phyloP scores from a whole-genome alignment of 352 stramenopile genomes.

The Globisporangium spinosum region DNA sequence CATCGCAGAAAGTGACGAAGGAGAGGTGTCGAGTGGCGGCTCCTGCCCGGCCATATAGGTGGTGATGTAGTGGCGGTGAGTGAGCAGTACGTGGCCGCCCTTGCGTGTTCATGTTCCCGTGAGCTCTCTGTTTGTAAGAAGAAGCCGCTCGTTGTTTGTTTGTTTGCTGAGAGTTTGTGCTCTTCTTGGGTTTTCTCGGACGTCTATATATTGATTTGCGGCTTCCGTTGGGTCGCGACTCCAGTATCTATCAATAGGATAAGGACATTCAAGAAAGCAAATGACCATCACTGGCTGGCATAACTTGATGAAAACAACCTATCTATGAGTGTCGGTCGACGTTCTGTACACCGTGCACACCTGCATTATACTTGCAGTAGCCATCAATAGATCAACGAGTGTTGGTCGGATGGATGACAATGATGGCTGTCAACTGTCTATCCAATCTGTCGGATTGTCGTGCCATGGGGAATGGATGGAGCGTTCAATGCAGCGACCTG shows the following conservation, averaged over 20 bases:
- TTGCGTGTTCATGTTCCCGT: not conserved
- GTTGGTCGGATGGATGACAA: not conserved
- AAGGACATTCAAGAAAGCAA: not conserved
- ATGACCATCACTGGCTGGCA: not conserved
- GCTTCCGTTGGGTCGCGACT: too few relatives aligned
- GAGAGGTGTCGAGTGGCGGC: not conserved
- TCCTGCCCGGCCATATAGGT: not conserved
- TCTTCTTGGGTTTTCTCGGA: not conserved
- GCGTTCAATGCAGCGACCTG: not conserved
- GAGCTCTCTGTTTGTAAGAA: not conserved
- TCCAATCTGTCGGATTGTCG: not conserved
- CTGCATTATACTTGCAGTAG: too few relatives aligned
- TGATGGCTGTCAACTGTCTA: not conserved
- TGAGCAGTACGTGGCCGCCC: not conserved
- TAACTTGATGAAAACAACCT: not conserved
- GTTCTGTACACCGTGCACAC: too few relatives aligned
- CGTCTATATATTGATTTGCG: not conserved
- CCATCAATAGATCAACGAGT: not conserved
- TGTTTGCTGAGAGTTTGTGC: not conserved
- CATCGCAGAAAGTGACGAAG: not conserved
- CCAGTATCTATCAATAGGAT: not conserved
- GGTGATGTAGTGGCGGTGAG: too few relatives aligned
- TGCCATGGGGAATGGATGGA: not conserved
- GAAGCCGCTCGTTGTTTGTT: not conserved
- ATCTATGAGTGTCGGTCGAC: too few relatives aligned